phyloP scores from a whole-genome alignment of 257 asterid species.

The Primulina huaijiensis region DNA sequence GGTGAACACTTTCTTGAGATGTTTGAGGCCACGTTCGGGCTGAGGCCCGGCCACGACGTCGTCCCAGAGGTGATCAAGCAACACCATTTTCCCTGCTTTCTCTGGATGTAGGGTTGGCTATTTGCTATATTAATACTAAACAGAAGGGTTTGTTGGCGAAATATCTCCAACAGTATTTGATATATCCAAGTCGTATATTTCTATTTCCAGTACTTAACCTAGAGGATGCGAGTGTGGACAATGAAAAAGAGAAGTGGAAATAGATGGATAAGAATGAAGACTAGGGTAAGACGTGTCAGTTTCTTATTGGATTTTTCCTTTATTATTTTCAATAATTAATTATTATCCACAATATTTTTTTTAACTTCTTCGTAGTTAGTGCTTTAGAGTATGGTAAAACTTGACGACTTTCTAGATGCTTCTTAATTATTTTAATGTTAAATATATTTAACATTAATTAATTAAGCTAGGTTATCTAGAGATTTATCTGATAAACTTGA shows the following conservation, averaged over 20 bases:
- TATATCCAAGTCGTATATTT: conserved; percentile 14
- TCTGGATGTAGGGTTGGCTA: not conserved
- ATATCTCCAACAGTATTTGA: conserved; percentile 22
- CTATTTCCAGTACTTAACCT: conserved; percentile 20
- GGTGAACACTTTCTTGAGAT: conserved; percentile 54
- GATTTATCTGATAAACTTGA: no score
- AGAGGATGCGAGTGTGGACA: conserved; percentile 11
- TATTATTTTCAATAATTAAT: no score
- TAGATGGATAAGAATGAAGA: conserved; percentile 67
- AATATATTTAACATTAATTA: no score
- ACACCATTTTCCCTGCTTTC: conserved; percentile 46
- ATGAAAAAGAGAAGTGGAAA: conserved; percentile 21
- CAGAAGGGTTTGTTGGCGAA: conserved; percentile 29
- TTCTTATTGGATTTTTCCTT: not conserved
- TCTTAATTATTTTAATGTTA: no score
- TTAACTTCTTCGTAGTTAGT: no score
- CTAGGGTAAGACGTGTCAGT: not conserved
- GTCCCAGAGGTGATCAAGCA: conserved; percentile 88
- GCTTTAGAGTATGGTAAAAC: no score
- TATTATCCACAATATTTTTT: no score
- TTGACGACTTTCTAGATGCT: no score
- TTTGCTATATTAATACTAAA: conserved; percentile 13
- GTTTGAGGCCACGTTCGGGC: conserved; percentile 81
- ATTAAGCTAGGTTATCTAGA: no score
- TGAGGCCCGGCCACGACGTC: conserved; percentile 88